These are phyloP conservation scores for Fibroporia radiculosa DNA, from an alignment of 768 basidiomycete genomes.

Conservation along the genomic window DNA sequence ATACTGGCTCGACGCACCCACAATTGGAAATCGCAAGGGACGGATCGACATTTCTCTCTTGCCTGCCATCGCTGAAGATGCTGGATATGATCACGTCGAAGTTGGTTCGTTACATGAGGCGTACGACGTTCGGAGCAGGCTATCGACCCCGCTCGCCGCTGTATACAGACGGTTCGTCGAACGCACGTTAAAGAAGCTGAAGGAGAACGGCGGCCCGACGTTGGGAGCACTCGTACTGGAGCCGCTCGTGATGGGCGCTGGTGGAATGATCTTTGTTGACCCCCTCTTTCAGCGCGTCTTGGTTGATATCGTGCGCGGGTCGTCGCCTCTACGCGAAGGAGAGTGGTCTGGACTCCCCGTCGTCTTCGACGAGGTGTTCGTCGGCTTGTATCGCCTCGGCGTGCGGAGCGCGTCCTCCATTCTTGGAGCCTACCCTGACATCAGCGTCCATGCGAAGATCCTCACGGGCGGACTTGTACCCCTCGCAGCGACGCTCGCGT, in stretches of 20 bases:
- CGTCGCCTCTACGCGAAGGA: conserved; percentile 17
- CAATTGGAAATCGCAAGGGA: conserved; percentile 61
- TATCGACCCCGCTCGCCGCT: conserved; percentile 51
- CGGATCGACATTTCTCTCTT: conserved; percentile 48
- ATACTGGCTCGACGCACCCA: conserved; percentile 89
- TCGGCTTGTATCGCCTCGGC: conserved; percentile 85
- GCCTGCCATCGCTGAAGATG: conserved; percentile 27
- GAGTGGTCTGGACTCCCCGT: conserved; percentile 74
- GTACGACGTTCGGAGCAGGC: conserved; percentile 64
- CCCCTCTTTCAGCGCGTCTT: conserved; percentile 90
- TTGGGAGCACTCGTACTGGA: conserved; percentile 82
- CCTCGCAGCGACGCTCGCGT: conserved; percentile 77
- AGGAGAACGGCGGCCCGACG: conserved; percentile 29
- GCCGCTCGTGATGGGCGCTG: conserved; percentile 90
- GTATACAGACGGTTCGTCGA: conserved; percentile 57
- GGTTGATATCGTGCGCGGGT: conserved; percentile 69
- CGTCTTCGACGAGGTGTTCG: conserved; percentile 94
- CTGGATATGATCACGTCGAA: conserved; percentile 11
- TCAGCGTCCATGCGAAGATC: conserved; percentile 88
- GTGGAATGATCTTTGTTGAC: conserved; percentile 96
- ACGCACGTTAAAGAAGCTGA: conserved; percentile 38
- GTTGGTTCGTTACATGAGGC: conserved; percentile 46
- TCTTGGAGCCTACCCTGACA: conserved; percentile 74
- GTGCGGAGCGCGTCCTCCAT: conserved; percentile 54
- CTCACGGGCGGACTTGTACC: conserved; percentile 91